These are phyloP conservation scores for Inga oerstediana DNA, from an alignment of 306 rosid genomes.

Conservation along the genomic window DNA sequence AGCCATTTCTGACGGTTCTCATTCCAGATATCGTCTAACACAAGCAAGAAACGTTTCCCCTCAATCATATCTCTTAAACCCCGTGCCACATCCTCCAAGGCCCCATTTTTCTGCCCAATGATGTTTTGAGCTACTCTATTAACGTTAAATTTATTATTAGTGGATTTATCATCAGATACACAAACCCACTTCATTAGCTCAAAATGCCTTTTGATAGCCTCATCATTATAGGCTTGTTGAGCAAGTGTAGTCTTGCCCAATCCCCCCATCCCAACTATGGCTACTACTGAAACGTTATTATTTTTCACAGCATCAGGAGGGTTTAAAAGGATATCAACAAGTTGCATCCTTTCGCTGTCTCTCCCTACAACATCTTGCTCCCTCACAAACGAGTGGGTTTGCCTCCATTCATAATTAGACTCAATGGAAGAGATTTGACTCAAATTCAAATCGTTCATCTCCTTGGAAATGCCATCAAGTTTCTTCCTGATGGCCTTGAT, in stretches of 20 bases:
- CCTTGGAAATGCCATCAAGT: too few relatives aligned
- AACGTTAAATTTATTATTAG: too few relatives aligned
- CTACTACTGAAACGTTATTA: not conserved
- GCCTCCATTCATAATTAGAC: not conserved
- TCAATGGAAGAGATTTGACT: too few relatives aligned
- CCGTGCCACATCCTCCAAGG: too few relatives aligned
- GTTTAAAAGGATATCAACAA: not conserved
- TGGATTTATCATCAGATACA: slow-evolving; percentile 1
- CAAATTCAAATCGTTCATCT: not conserved
- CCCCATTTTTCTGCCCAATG: too few relatives aligned
- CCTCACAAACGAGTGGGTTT: not conserved
- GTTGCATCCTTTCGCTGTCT: not conserved
- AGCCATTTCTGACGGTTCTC: not conserved
- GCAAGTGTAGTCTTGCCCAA: slow-evolving; percentile 34
- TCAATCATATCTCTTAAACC: not conserved
- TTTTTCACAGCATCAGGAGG: not conserved
- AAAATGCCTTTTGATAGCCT: not conserved
- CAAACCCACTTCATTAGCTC: slow-evolving; percentile 25
- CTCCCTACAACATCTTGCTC: not conserved
- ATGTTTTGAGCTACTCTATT: not conserved
- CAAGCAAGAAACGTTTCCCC: slow-evolving; percentile 15
- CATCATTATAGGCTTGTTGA: slow-evolving; percentile 2
- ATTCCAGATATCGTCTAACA: slow-evolving; percentile 24
- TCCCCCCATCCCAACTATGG: slow-evolving; percentile 27
- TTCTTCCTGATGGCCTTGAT: too few relatives aligned